These are phyloP conservation scores for Raffaelea ambrosiae DNA, from an alignment of 2,329 filamentous ascomycete genomes.

Conservation along the genomic window DNA sequence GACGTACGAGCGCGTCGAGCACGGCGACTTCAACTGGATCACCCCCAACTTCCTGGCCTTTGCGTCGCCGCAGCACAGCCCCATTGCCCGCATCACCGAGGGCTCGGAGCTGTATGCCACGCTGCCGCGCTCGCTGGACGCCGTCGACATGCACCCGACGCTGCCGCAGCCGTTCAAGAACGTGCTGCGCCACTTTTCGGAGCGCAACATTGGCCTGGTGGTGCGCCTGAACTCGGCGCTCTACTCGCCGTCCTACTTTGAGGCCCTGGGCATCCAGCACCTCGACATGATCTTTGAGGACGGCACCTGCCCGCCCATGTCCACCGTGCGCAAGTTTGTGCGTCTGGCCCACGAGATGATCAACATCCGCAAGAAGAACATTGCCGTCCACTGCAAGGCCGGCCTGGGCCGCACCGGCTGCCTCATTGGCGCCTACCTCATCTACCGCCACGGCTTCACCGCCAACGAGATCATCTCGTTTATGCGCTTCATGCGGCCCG, in stretches of 20 bases:
- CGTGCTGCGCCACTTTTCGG: constrained; percentile 79
- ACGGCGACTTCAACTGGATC: constrained; percentile 99
- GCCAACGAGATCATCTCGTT: constrained; percentile 96
- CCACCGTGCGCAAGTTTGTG: constrained; percentile 90
- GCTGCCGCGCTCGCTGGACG: constrained; percentile 67
- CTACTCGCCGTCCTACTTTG: constrained; percentile 96
- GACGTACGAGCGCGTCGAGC: constrained; percentile 87
- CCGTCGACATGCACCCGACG: constrained; percentile 59
- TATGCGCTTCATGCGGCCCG: constrained; percentile 98
- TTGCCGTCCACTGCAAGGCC: constrained; percentile 98
- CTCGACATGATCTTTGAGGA: constrained; percentile 99
- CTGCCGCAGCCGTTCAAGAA: constrained; percentile 91
- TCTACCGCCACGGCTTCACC: constrained; percentile 94
- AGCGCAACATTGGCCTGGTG: constrained; percentile 83
- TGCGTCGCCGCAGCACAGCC: constrained; percentile 82
- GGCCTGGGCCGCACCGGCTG: constrained; percentile 92
- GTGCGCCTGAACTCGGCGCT: constrained; percentile 92
- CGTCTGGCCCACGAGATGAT: constrained; percentile 93
- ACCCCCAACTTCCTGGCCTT: constrained; percentile 93
- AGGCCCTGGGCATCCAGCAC: constrained; percentile 87
- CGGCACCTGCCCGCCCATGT: constrained; percentile 84
- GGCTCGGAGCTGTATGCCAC: constrained; percentile 65
- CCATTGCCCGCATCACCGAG: constrained; percentile 62
- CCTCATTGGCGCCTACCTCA: constrained; percentile 92
- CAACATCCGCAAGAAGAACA: constrained; percentile 79